A percentile compares a stretch with the other conserved stretches of the same genome.
Evolutionary conservation across 805 yeast species (phyloP).

Genomic region (Groenewaldozyma salmanticensis): DNA sequence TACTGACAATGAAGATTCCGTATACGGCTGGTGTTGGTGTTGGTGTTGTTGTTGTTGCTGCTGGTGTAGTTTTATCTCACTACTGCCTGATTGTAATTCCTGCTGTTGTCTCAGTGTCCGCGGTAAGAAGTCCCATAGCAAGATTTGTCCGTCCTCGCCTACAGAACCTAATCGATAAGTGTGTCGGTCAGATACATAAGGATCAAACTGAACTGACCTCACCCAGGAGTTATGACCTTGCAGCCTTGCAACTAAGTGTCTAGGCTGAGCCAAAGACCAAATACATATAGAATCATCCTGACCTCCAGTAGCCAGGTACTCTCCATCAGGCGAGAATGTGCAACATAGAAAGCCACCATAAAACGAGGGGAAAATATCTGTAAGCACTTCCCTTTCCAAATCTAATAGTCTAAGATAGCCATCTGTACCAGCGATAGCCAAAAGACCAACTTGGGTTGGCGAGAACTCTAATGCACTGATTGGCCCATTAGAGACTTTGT

Average conservation of each 20-base stretch:
- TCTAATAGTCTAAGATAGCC: conserved; percentile 55
- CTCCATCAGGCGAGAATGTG: conserved; percentile 47
- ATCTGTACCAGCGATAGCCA: conserved; percentile 43
- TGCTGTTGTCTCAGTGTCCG: conserved; percentile 19
- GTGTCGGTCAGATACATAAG: conserved; percentile 27
- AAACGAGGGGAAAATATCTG: conserved; percentile 53
- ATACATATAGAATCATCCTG: conserved; percentile 43
- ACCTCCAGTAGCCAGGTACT: conserved; percentile 38
- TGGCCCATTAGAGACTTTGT: conserved; percentile 50
- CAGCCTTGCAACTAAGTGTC: conserved; percentile 27
- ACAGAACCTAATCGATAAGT: conserved; percentile 42
- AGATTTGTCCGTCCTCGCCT: conserved; percentile 45
- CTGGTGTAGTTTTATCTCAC: not conserved
- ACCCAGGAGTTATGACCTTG: conserved; percentile 49
- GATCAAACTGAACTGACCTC: conserved; percentile 36
- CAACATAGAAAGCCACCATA: conserved; percentile 54
- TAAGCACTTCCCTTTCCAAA: conserved; percentile 31
- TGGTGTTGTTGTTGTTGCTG: not conserved
- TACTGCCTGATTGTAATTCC: not conserved
- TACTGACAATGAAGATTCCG: not conserved
- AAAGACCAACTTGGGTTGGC: conserved; percentile 25
- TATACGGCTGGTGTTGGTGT: not conserved
- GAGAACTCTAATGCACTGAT: conserved; percentile 40
- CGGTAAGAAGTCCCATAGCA: conserved; percentile 48
- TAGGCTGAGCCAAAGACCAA: conserved; percentile 28